Percentiles rank a stretch among this genome's conserved stretches.
These are phyloP conservation scores for Vigna radiata DNA, from an alignment of 306 rosid genomes.

Conservation along the genomic window DNA sequence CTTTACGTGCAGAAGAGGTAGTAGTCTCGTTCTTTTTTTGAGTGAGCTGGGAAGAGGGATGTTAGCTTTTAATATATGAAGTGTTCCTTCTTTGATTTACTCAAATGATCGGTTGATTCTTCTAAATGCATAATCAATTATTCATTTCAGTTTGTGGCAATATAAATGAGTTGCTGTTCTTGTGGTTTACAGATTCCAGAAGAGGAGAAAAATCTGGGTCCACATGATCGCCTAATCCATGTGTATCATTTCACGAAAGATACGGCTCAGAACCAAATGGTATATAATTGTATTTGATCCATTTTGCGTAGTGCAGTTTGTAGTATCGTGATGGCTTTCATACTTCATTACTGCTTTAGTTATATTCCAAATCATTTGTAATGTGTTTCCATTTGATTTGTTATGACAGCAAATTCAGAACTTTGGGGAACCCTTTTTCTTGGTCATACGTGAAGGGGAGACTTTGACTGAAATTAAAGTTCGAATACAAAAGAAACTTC, in stretches of 20 bases:
- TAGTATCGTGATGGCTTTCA: constrained; percentile 25
- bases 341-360: background rate
- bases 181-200: constrained; percentile 67
- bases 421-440: constrained; percentile 92
- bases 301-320: constrained; percentile 27
- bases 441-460: constrained; percentile 90
- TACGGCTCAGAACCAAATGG: constrained; percentile 82
- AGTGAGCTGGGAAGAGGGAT: constrained; percentile 8
- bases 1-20: constrained; percentile 95
- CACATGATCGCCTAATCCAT: constrained; percentile 79
- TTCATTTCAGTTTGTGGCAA: constrained; percentile 18
- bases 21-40: constrained; percentile 34
- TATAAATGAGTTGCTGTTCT: constrained; percentile 9
- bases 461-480: constrained; percentile 72
- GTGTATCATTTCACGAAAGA: constrained; percentile 92
- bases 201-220: constrained; percentile 83
- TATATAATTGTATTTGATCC: constrained; percentile 39
- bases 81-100: constrained; percentile 38
- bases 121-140: background rate
- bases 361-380: background rate
- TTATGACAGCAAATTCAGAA: constrained; percentile 78
- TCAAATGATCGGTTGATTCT: constrained; percentile 16
- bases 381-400: constrained; percentile 35
- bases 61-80: background rate
- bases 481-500: constrained; percentile 78